These are phyloP conservation scores for Mucor indicus DNA, from an alignment of 371 early-diverging fungal genomes.

Conservation along the genomic window DNA sequence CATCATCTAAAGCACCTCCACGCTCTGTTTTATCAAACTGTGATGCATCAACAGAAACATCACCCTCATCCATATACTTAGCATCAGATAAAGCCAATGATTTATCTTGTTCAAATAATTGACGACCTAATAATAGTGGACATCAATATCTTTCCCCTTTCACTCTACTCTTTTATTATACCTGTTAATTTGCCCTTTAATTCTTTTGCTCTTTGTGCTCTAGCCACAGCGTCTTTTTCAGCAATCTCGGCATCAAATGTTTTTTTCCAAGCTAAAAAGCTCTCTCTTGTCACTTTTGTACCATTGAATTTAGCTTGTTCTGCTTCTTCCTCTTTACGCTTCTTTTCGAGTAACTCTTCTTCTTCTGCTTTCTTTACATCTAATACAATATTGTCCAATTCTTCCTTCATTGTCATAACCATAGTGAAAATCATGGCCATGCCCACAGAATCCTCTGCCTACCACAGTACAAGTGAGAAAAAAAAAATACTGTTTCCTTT, in stretches of 20 bases:
- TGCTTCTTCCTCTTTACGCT: constrained; percentile 71
- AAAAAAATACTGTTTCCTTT: neutral
- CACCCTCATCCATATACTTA: constrained; percentile 81
- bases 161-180: constrained; percentile 6
- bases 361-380: constrained; percentile 54
- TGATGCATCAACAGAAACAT: constrained; percentile 76
- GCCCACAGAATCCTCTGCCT: constrained; percentile 79
- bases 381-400: constrained; percentile 57
- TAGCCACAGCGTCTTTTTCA: constrained; percentile 54
- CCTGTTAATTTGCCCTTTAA: constrained; percentile 58
- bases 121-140: constrained; percentile 57
- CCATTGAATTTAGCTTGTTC: constrained; percentile 82
- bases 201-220: constrained; percentile 44
- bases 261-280: constrained; percentile 79
- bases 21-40: constrained; percentile 63
- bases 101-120: constrained; percentile 89
- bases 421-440: constrained; percentile 93
- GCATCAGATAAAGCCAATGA: constrained; percentile 83
- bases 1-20: constrained; percentile 45
- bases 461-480: too few relatives aligned
- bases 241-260: constrained; percentile 75
- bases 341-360: constrained; percentile 55
- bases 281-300: constrained; percentile 78
- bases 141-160: neutral
- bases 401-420: constrained; percentile 76